Evolutionary conservation across 805 yeast species (phyloP).

Genomic region (Ogataea pignaliae): DNA sequence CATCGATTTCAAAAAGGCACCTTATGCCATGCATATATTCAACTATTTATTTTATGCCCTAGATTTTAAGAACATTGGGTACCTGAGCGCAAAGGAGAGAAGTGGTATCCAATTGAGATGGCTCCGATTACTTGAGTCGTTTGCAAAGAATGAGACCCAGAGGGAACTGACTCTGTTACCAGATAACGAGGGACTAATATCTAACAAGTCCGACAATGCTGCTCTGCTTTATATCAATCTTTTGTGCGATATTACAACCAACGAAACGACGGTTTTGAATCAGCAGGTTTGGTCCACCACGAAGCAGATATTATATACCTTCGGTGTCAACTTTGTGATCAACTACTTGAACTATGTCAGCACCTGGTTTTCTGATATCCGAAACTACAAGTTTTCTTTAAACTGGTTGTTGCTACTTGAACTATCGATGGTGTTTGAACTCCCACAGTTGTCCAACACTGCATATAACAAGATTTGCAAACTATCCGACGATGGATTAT

Average conservation of each 20-base stretch:
- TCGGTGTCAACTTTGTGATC: constrained; percentile 22
- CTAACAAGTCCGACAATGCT: constrained; percentile 36
- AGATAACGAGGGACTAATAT: constrained; percentile 38
- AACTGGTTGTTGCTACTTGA: constrained; percentile 13
- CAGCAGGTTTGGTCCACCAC: constrained; percentile 24
- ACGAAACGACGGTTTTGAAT: constrained; percentile 19
- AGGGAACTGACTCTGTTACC: constrained; percentile 28
- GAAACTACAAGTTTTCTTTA: constrained; percentile 17
- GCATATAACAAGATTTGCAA: constrained; percentile 6
- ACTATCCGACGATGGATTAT: constrained; percentile 7
- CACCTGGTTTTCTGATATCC: constrained; percentile 16
- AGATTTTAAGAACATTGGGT: constrained; percentile 17
- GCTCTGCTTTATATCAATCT: constrained; percentile 35
- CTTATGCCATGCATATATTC: constrained; percentile 41
- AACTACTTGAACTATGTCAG: constrained; percentile 17
- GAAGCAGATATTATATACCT: constrained; percentile 20
- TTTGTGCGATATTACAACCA: constrained; percentile 29
- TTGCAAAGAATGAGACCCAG: constrained; percentile 17
- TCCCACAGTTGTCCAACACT: constrained; percentile 8
- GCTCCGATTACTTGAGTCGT: constrained; percentile 34
- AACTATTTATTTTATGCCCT: constrained; percentile 31
- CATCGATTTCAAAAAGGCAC: constrained; percentile 34
- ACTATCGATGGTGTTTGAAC: constrained; percentile 4
- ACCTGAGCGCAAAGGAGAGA: constrained; percentile 22
- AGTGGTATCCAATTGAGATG: constrained; percentile 35